Percentiles rank a stretch among this genome's conserved stretches.
Evolutionary conservation across 129 eudicot species (phyloP).

Genomic region (Apium graveolens): DNA sequence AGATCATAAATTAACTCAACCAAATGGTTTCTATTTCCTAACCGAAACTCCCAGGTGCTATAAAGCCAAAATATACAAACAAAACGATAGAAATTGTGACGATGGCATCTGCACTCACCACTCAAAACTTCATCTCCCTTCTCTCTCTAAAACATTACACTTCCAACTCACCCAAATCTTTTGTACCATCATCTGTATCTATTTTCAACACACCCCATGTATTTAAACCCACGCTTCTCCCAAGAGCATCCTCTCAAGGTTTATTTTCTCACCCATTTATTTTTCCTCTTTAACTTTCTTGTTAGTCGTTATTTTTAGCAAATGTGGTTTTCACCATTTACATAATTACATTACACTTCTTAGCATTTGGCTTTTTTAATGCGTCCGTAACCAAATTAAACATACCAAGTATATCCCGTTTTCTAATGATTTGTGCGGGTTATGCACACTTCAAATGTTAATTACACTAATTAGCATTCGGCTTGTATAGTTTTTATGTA

Average conservation of each 20-base stretch:
- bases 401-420: no score
- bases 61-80: no score
- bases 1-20: no score
- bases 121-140: neutral
- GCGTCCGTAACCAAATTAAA: neutral
- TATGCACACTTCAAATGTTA: neutral
- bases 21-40: no score
- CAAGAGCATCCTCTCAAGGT: conserved; percentile 3
- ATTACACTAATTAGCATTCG: neutral
- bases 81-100: neutral
- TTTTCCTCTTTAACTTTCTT: neutral
- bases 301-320: neutral
- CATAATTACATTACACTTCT: no score
- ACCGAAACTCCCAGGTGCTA: no score
- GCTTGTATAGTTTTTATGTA: neutral
- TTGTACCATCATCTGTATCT: neutral
- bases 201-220: neutral
- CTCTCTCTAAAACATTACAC: neutral
- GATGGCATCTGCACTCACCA: conserved; percentile 4
- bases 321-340: neutral
- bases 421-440: neutral
- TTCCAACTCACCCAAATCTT: neutral
- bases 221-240: neutral
- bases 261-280: neutral
- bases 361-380: neutral